These are phyloP conservation scores for Sonneratia caseolaris DNA, from an alignment of 345 rosid genomes.

Conservation along the genomic window DNA sequence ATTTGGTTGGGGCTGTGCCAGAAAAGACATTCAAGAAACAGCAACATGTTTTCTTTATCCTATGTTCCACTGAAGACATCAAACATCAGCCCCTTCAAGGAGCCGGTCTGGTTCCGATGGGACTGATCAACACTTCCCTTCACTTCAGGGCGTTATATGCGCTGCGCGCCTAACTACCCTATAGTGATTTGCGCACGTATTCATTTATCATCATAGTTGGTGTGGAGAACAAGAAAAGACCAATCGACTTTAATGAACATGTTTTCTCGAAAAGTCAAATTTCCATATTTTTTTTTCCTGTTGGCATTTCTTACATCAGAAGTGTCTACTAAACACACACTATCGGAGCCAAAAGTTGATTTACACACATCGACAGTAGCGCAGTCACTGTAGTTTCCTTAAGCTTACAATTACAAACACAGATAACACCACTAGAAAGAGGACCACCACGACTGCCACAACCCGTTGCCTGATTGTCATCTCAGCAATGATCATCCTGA, in stretches of 20 bases:
- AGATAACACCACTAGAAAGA: conserved; percentile 16
- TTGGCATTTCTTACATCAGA: not conserved
- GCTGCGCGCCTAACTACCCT: not conserved
- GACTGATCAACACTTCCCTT: not conserved
- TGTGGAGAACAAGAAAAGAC: not conserved
- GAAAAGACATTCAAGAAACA: not conserved
- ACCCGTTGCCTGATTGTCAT: conserved; percentile 4
- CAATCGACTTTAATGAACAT: not conserved
- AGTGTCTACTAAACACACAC: no score
- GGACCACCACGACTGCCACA: conserved; percentile 2
- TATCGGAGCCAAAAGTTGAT: no score
- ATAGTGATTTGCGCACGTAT: not conserved
- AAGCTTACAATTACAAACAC: conserved; percentile 12
- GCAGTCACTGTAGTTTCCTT: not conserved
- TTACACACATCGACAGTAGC: not conserved
- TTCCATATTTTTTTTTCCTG: no score
- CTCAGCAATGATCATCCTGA: not conserved
- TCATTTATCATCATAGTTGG: not conserved
- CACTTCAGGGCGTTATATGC: not conserved
- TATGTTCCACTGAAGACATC: not conserved
- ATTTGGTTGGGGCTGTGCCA: not conserved
- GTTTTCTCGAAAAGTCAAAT: no score
- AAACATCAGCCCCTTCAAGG: not conserved
- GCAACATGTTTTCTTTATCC: not conserved
- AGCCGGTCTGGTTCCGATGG: not conserved